phyloP scores from a whole-genome alignment of 176 grass and related monocot genomes.

The Zea luxurians region DNA sequence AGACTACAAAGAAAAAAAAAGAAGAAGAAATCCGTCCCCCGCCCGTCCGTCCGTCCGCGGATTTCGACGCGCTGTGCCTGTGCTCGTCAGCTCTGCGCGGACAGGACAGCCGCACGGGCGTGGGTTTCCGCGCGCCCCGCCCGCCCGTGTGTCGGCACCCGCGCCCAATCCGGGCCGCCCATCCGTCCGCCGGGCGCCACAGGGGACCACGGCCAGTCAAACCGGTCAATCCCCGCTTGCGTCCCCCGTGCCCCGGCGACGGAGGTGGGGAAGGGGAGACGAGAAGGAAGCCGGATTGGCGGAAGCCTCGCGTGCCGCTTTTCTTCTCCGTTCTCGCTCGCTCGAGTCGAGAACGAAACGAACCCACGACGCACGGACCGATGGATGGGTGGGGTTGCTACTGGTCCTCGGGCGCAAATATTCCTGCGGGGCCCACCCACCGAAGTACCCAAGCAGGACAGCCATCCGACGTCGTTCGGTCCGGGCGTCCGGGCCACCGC shows the following conservation, averaged over 20 bases:
- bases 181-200: not conserved
- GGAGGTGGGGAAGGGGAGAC: not conserved
- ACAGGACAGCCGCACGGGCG: not conserved
- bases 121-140: constrained; percentile 20
- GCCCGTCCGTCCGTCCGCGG: not conserved
- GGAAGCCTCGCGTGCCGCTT: not conserved
- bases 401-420: constrained; percentile 23
- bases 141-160: constrained; percentile 38
- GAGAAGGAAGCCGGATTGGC: not conserved
- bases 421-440: constrained; percentile 13
- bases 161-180: constrained; percentile 30
- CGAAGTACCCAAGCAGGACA: not conserved
- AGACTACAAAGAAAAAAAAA: not conserved
- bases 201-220: not conserved
- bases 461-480: not conserved
- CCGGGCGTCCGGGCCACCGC: too few relatives aligned
- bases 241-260: constrained; percentile 2
- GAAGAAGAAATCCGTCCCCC: too few relatives aligned
- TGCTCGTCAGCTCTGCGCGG: not conserved
- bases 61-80: constrained; percentile 19
- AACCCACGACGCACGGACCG: not conserved
- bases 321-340: not conserved
- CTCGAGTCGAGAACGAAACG: not conserved
- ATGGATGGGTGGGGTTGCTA: too few relatives aligned
- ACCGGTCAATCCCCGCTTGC: not conserved